phyloP scores from a whole-genome alignment of 305 asterid species.

The Ajuga reptans region DNA sequence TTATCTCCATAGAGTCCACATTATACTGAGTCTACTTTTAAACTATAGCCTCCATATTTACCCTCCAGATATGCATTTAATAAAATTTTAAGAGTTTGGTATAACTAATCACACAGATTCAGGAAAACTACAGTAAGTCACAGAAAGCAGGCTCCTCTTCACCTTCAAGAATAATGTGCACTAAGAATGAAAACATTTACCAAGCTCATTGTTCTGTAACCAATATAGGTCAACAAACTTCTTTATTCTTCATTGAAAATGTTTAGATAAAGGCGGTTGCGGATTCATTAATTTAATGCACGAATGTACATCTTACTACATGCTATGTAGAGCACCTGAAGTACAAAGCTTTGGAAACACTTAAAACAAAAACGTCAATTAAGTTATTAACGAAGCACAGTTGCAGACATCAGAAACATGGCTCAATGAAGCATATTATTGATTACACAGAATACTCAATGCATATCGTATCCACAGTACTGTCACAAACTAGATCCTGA shows the following conservation, averaged over 20 bases:
- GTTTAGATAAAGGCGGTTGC: not conserved
- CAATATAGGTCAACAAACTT: not conserved
- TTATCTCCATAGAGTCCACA: not conserved
- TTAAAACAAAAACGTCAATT: not conserved
- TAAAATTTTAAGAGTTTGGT: not conserved
- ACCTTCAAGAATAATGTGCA: not conserved
- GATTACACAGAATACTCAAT: not conserved
- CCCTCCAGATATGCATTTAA: not conserved
- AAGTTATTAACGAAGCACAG: not conserved
- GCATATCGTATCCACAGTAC: not conserved
- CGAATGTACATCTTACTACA: not conserved
- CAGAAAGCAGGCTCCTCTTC: not conserved
- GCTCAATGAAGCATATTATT: not conserved
- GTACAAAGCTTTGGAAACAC: not conserved
- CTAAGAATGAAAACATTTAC: not conserved
- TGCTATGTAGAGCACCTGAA: not conserved
- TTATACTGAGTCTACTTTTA: not conserved
- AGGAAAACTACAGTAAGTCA: not conserved
- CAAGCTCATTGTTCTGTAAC: slow-evolving; percentile 3
- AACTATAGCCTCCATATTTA: not conserved
- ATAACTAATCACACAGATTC: not conserved
- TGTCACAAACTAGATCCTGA: slow-evolving; percentile 9
- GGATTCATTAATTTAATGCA: not conserved
- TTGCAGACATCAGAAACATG: not conserved
- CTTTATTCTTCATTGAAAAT: not conserved